A percentile compares a stretch with the other conserved stretches of the same genome.
These are phyloP conservation scores for Solanum sitiens DNA, from an alignment of 257 asterid species.

Conservation along the genomic window DNA sequence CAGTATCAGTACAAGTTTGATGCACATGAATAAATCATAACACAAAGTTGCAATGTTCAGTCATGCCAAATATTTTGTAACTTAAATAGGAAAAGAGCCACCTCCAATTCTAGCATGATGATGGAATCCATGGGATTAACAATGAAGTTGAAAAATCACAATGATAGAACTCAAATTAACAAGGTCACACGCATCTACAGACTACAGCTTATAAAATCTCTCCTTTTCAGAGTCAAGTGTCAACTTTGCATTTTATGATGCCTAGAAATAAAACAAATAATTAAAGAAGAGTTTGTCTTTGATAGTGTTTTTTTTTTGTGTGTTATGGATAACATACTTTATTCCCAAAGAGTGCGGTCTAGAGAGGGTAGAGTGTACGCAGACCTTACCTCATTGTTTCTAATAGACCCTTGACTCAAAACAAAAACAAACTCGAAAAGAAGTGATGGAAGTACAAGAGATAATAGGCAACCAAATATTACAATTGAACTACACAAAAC, in stretches of 20 bases:
- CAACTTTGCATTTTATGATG: not conserved
- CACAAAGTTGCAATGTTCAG: not conserved
- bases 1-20: not conserved
- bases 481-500: not conserved
- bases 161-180: not conserved
- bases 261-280: not conserved
- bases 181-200: not conserved
- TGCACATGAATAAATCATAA: not conserved
- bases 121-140: not conserved
- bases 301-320: too few relatives aligned
- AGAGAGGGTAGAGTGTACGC: not conserved
- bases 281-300: not conserved
- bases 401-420: not conserved
- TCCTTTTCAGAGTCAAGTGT: not conserved
- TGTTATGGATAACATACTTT: not conserved
- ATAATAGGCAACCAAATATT: not conserved
- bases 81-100: not conserved
- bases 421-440: not conserved
- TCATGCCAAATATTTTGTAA: not conserved
- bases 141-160: not conserved
- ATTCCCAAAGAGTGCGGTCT: not conserved
- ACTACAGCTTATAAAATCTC: not conserved
- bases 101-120: not conserved
- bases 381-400: not conserved
- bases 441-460: too few relatives aligned